Base-by-base conservation (phyloP, 345 rosid species). In the Populus euphratica region DNA sequence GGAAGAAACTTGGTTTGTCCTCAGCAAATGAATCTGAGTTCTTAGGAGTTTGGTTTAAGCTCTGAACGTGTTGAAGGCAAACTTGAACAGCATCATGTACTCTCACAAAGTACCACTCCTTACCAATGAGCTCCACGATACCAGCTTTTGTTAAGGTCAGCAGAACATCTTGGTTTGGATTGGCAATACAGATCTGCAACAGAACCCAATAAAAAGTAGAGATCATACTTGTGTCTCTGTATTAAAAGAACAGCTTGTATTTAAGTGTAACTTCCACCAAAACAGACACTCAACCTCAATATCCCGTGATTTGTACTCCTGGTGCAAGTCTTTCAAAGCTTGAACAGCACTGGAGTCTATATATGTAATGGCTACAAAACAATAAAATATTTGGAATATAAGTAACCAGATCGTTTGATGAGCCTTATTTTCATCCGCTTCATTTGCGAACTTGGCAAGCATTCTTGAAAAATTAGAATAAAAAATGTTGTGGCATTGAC, bases 41-140 rank as follows among this genome's bases (percentile, higher is more conserved):
- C 41, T 79, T 81, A 9, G 82, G 67, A 36, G 77, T 27, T 61
- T 86, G 87, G 70, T 81, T 85, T 56, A 83, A 73, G 82, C 87
- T 83, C 83, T 92, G 93, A 70, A 93, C 94, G 61, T 83, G 91
- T 52, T 84, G 94, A 50, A 96, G 98, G 87, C 99, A 93, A 52
- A 96, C 93, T 83, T 93, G 99, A 38, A 96, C 99, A 0, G 97
- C 97, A 73, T 96, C 99, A 14, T 96, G 98, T 18, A 92, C 94
- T 75, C 99, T 86, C 62, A 96, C 99, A 64, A 91, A 96, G 90
- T 79, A 89, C 97, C 99, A 92, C 68, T 96, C 97, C 78, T 96
- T 93, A 6, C 99, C 98, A 36, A 96, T 88, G 47, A 89, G 87
- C 39, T 92, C 95, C 16, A 93, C 90, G 31, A 89, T 75, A 59